Base-by-base conservation (phyloP, 192 early-diverging fungal genomes). In the Backusella luteola region DNA sequence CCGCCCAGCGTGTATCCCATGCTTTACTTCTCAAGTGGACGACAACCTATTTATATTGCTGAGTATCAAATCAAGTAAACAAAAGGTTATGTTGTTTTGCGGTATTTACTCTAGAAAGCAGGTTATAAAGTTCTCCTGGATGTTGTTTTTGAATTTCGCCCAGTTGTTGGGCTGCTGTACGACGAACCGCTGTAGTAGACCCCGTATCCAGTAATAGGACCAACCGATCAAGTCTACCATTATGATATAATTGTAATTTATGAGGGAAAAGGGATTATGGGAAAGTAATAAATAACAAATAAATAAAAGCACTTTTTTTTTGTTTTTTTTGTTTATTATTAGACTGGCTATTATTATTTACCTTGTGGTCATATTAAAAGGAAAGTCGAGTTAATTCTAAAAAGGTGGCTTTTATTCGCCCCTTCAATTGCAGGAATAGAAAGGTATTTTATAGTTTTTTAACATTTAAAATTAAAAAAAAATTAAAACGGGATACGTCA, bases 1-100 rank as follows among this genome's bases (percentile, higher is more conserved):
- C 96, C n/a, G 98, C 98, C 39, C 93, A 89, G 4, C 98, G 95
- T 17, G 97, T 97, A 66, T 96, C 96, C 98, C 98, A 99, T 76
- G 88, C 89, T 79, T 92, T 92, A 80, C 92, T 96, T 36, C 96
- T 87, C 1, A 99, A 82, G 76, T 96, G 93, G 35, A 93, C 91
- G 2, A 96, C 77, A 11, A 96, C 93, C 93, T 95, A 76, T 67
- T 67, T 19, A 15, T 49, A 67, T 14, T 35, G 66, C 66, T 35
- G 66, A 15, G 26, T n/a, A 32, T 19, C 73, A 38, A 68, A 42
- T 69, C 46, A 74, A 42, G 49, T 36, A 19, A 15, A 71, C 19
- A 67, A 34, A 23, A 52, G n/a, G 74, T 12, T 8, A n/a, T 41
- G 39, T 34, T 21, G 29, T 39, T 77, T 67, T 66, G 34, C n/a